Evolutionary conservation across 2,329 filamentous ascomycete species (phyloP), one percentile per base, ranked within the genome.

Genomic region (Calonectria pseudoreteaudii): DNA sequence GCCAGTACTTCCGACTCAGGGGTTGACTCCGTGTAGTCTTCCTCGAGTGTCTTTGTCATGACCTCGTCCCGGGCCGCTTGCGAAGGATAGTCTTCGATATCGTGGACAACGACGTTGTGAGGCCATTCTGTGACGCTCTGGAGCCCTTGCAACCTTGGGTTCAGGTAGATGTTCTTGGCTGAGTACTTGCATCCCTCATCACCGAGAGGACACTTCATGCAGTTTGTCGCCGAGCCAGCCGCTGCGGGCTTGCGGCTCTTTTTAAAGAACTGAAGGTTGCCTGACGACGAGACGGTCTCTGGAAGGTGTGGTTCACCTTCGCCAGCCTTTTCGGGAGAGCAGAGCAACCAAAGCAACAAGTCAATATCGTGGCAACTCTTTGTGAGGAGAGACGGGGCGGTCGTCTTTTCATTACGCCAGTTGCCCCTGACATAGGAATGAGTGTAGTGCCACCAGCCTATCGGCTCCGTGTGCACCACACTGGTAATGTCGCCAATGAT

Each of bases 281-380:
- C 97, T 0, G 90, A 90, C 0, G 95, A 98, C 1, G 92, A 90
- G n/a, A 98, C 89, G 1, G 89, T 91, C 8, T 91, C 89, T 0
- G 96, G 96, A 0, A 96, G 87, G 83, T 98, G 96, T 0, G 93
- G 90, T 18, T 84, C 83, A 10, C 84, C 84, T 1, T 84, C 79
- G 16, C 87, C 85, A 0, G 86, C 83, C 68, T 84, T 85, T 18
- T 82, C 82, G 0, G 95, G 94, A 0, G 94, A 95, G 81, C 93
- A 96, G 14, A 98, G 89, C 60, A 98, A 86, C 97, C 97, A 99
- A 20, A 98, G 87, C 6, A 98, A 86, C 71, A 98, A 91, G 82
- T 99, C 97, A 65, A 99, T 94, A 79, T 99, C 97, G 81, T 99
- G 97, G 79, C 97, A 98, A 73, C 95, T 97, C 85, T 98, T 99